A percentile compares a stretch with the other conserved stretches of the same genome.
phyloP scores from a whole-genome alignment of 495 filamentous ascomycete species.

The Daldinia grandis region DNA sequence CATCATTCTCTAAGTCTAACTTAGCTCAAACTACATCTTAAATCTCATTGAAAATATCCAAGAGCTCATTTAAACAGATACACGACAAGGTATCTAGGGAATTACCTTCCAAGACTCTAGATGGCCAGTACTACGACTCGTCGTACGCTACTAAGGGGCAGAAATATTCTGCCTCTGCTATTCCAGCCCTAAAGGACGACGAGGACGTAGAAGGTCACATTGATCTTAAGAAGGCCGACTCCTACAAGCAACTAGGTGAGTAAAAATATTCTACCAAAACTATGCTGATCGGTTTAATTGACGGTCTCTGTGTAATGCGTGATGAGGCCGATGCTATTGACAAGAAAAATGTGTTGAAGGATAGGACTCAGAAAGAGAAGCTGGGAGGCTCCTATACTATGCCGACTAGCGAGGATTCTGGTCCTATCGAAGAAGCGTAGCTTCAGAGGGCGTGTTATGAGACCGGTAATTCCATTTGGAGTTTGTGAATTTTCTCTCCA shows the following conservation, averaged over 20 bases:
- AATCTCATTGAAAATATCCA: slow-evolving; percentile 37
- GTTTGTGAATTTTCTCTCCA: neutral
- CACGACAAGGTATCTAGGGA: slow-evolving; percentile 37
- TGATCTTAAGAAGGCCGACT: slow-evolving; percentile 53
- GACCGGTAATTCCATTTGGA: neutral
- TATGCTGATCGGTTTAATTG: neutral
- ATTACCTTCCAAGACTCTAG: slow-evolving; percentile 27
- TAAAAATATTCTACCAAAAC: neutral
- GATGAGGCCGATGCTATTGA: slow-evolving; percentile 66
- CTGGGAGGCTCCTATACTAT: slow-evolving; percentile 58
- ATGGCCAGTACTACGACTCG: slow-evolving; percentile 44
- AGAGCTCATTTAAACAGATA: slow-evolving; percentile 32
- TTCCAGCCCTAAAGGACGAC: slow-evolving; percentile 63
- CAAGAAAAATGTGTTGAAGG: slow-evolving; percentile 58
- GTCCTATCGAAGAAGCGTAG: slow-evolving; percentile 26
- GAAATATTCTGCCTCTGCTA: slow-evolving; percentile 50
- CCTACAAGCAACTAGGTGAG: slow-evolving; percentile 61
- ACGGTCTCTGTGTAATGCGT: slow-evolving; percentile 43
- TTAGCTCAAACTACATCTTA: neutral
- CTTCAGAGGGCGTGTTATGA: neutral
- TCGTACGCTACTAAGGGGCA: slow-evolving; percentile 39
- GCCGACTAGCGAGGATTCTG: slow-evolving; percentile 60
- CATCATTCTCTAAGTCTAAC: neutral
- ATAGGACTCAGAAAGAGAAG: slow-evolving; percentile 59
- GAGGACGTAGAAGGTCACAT: slow-evolving; percentile 59